Percentiles rank a stretch among this genome's conserved stretches.
phyloP scores from a whole-genome alignment of 352 stramenopile genomes.

The Pythium chondricola region DNA sequence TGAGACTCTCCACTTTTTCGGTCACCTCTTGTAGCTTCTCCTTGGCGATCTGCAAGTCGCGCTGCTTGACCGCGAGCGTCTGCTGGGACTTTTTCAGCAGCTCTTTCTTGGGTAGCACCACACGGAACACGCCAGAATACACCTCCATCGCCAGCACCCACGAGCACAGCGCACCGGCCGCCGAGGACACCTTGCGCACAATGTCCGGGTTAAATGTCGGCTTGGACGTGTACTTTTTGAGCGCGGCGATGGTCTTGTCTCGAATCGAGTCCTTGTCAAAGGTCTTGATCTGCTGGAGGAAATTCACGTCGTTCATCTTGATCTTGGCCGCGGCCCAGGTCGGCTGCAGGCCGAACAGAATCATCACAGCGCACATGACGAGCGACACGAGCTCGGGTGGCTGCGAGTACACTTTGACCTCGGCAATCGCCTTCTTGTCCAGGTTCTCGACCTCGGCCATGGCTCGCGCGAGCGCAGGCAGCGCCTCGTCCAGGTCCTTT shows the following conservation, averaged over 20 bases:
- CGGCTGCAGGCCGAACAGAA: conserved; percentile 90
- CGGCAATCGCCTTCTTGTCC: conserved; percentile 92
- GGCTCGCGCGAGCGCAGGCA: conserved; percentile 89
- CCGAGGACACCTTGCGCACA: conserved; percentile 85
- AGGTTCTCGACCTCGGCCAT: conserved; percentile 94
- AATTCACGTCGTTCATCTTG: conserved; percentile 92
- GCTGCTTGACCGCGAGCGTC: conserved; percentile 82
- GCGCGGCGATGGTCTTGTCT: conserved; percentile 89
- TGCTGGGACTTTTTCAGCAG: conserved; percentile 84
- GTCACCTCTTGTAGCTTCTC: conserved; percentile 89
- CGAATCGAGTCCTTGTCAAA: conserved; percentile 96
- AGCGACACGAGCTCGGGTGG: conserved; percentile 89
- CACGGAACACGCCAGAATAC: conserved; percentile 84
- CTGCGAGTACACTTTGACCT: conserved; percentile 95
- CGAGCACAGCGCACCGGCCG: conserved; percentile 84
- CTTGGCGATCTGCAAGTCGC: conserved; percentile 82
- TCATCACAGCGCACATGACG: conserved; percentile 95
- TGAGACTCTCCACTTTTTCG: conserved; percentile 87
- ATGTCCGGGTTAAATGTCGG: conserved; percentile 84
- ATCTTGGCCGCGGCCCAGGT: conserved; percentile 93
- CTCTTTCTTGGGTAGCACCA: conserved; percentile 89
- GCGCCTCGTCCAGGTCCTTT: conserved; percentile 91
- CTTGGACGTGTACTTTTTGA: conserved; percentile 93
- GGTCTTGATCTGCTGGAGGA: conserved; percentile 91
- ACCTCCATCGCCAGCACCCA: conserved; percentile 92